Conservation (phyloP, 805 yeast species). For the Kuraishia cidri region DNA sequence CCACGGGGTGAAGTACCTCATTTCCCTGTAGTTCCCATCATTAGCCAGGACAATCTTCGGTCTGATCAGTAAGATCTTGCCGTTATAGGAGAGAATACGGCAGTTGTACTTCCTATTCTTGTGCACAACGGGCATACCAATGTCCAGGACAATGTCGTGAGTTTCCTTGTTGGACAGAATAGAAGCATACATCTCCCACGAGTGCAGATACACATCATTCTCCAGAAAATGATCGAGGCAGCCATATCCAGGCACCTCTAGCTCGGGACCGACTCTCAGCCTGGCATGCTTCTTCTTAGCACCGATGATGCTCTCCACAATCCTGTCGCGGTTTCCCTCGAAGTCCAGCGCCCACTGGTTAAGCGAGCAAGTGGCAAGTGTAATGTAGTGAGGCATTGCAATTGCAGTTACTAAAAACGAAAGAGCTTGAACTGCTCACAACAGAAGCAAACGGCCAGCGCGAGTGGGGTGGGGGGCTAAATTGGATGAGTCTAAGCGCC, state of each 20-base stretch:
- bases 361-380: constrained; percentile 87
- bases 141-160: constrained; percentile 71
- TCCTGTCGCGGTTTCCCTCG: constrained; percentile 93
- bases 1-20: constrained; percentile 98
- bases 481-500: no score
- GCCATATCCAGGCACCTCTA: constrained; percentile 92
- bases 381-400: constrained; percentile 76
- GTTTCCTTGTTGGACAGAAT: constrained; percentile 64
- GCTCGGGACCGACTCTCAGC: constrained; percentile 93
- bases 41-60: constrained; percentile 93
- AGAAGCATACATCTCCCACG: constrained; percentile 90
- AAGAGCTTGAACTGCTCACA: neutral
- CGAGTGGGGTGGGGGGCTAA: no score
- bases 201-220: constrained; percentile 77
- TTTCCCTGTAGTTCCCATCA: constrained; percentile 96
- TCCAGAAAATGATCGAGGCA: constrained; percentile 92
- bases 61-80: constrained; percentile 73
- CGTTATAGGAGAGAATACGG: constrained; percentile 74
- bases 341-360: constrained; percentile 99
- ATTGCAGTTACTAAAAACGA: neutral
- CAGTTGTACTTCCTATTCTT: constrained; percentile 88
- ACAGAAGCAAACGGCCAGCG: no score
- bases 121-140: constrained; percentile 92
- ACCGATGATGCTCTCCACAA: constrained; percentile 64
- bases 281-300: constrained; percentile 75